Conservation (phyloP, 2,329 filamentous ascomycete genomes). For the Fusarium sp. region DNA sequence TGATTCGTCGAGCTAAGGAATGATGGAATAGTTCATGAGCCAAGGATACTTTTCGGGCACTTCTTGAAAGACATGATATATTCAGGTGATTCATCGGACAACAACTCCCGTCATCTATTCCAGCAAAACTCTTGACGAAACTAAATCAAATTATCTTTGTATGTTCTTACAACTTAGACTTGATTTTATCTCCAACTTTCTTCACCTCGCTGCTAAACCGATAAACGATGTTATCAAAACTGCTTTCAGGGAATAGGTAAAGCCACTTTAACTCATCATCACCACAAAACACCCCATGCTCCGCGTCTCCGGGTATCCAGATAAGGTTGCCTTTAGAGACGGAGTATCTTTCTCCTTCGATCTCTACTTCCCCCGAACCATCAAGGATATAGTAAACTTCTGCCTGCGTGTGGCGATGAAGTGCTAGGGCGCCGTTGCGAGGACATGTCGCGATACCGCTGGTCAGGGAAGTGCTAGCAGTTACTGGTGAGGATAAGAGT, state of each 20-base stretch:
- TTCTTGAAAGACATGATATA: background rate
- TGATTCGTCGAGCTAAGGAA: background rate
- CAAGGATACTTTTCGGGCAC: background rate
- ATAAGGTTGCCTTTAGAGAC: constrained; percentile 34
- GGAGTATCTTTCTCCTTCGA: constrained; percentile 22
- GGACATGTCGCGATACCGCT: constrained; percentile 42
- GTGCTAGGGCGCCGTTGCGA: constrained; percentile 31
- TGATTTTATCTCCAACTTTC: background rate
- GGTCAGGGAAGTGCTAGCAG: constrained; percentile 20
- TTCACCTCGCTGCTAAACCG: constrained; percentile 34
- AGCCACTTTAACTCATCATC: constrained; percentile 36
- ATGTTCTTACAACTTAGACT: constrained; percentile 6
- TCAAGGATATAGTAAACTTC: constrained; percentile 44
- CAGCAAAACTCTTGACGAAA: background rate
- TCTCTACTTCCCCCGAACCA: constrained; percentile 39
- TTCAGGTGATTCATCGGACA: fast-evolving
- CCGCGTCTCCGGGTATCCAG: constrained; percentile 42
- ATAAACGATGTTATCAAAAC: constrained; percentile 41
- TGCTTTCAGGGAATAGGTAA: constrained; percentile 41
- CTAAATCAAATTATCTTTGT: too few relatives aligned
- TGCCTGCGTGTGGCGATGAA: constrained; percentile 43
- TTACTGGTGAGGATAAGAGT: constrained; percentile 32
- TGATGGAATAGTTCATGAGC: background rate
- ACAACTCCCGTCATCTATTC: fast-evolving
- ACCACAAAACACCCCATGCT: constrained; percentile 41